Conservation (phyloP, 2,329 filamentous ascomycete species). For the Ascochyta viciae-villosae region DNA sequence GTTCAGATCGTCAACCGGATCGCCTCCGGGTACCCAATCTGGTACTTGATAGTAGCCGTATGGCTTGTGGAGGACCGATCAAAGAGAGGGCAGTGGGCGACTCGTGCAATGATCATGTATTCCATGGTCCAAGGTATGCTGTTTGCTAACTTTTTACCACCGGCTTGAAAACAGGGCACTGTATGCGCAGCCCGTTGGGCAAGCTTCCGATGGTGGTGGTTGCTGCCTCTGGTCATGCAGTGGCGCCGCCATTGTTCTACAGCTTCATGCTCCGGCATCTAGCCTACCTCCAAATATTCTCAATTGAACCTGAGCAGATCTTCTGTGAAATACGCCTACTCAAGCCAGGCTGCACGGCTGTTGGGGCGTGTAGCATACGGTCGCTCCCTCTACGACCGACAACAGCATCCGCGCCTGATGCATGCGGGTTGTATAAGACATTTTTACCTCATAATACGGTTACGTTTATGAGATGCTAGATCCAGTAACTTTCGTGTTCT, state of each 20-base stretch:
- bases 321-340: background rate
- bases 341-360: background rate
- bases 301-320: background rate
- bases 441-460: background rate
- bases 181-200: background rate
- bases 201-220: background rate
- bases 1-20: conserved; percentile 93
- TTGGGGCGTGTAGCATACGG: background rate
- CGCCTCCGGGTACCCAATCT: conserved; percentile 85
- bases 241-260: background rate
- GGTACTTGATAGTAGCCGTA: conserved; percentile 81
- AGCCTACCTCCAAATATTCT: background rate
- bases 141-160: conserved; percentile 90
- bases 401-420: background rate
- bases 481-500: background rate
- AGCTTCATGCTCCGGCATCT: background rate
- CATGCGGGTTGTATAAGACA: background rate
- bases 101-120: conserved; percentile 75
- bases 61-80: conserved; percentile 24
- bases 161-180: conserved; percentile 59
- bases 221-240: background rate
- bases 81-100: conserved; percentile 22
- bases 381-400: background rate
- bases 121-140: conserved; percentile 80
- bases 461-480: too few relatives aligned